Evolutionary conservation across 768 basidiomycete genomes (phyloP), one percentile per base, ranked within the genome.

Genomic region (Cystofilobasidium macerans): DNA sequence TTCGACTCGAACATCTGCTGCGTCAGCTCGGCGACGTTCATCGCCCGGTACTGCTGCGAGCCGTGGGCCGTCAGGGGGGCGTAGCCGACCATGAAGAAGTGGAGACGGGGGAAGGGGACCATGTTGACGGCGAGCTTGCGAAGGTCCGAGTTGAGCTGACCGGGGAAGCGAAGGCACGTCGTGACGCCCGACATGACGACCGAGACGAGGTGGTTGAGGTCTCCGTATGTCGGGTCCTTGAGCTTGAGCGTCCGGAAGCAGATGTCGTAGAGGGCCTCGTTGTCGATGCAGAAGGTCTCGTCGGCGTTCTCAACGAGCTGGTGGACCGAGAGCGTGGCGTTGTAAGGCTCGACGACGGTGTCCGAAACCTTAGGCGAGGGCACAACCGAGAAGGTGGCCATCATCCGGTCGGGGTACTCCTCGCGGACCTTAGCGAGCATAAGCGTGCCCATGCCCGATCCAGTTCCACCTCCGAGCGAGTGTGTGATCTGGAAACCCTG

Each of bases 1-100:
- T 95, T 97, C 53, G 92, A 89, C 73, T 97, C 94, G 77, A 98
- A 99, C 93, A 98, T 98, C 75, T 99, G 95, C 75, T 91, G 88
- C 11, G 95, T 97, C 69, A 99, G 83, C 78, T 99, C 95, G 36
- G 95, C 91, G 45, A 99, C 93, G 65, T 89, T 89, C 73, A 98
- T 89, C 42, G 92, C 91, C 69, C 95, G 89, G 83, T 92, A 99
- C 73, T 90, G 86, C 72, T 89, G 88, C 76, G 88, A 48, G 28
- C 67, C 67, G 40, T 42, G 62, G 22, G 67, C 67, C 45, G 62
- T 68, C 26, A 90, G 71, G 86, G 75, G 75, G 16, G 75, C 75
- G 69, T 72, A 94, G 67, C 94, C 92, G 65, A 91, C 91, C 83
- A 95, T 88, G 84, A 98, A 98, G 84, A 98, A 98, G 79, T 99